Percentiles rank a stretch among this genome's conserved stretches.
phyloP scores from a whole-genome alignment of 1,139 yeast species.

The Geotrichum bryndzae region DNA sequence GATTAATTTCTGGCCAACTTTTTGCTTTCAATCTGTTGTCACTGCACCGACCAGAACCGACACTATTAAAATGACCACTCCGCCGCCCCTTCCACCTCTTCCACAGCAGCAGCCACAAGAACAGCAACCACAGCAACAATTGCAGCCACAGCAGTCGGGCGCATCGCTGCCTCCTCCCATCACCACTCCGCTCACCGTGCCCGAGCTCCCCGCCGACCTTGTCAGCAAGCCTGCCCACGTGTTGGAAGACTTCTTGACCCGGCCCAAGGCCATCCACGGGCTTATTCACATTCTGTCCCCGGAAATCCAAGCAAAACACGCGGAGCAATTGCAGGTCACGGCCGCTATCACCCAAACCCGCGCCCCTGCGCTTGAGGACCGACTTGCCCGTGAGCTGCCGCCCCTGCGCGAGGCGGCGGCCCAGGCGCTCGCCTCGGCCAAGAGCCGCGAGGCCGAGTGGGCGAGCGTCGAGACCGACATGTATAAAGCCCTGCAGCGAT shows the following conservation, averaged over 20 bases:
- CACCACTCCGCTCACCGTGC: not conserved
- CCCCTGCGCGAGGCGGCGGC: slow-evolving; percentile 13
- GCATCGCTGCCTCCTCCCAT: not conserved
- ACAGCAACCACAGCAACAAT: not conserved
- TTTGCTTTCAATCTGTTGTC: not conserved
- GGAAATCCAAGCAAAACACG: not conserved
- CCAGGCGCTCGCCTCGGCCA: slow-evolving; percentile 8
- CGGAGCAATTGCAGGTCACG: not conserved
- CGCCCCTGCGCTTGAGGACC: not conserved
- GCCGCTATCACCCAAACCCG: not conserved
- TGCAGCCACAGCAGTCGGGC: not conserved
- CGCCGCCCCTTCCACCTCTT: slow-evolving; percentile 8
- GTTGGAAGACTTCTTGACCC: slow-evolving; percentile 5
- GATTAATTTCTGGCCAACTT: not conserved
- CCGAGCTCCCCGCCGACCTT: slow-evolving; percentile 10
- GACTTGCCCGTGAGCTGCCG: slow-evolving; percentile 2
- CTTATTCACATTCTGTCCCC: slow-evolving; percentile 6
- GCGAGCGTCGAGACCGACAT: slow-evolving; percentile 36
- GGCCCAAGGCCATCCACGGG: slow-evolving; percentile 15
- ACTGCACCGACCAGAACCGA: not conserved
- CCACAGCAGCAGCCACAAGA: not conserved
- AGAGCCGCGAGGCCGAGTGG: slow-evolving; percentile 25
- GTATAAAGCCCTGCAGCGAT: slow-evolving; percentile 38
- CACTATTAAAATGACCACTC: not conserved
- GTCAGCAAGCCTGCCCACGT: slow-evolving; percentile 2